phyloP scores from a whole-genome alignment of 1,139 yeast species.

The Saccharomyces hybrid region DNA sequence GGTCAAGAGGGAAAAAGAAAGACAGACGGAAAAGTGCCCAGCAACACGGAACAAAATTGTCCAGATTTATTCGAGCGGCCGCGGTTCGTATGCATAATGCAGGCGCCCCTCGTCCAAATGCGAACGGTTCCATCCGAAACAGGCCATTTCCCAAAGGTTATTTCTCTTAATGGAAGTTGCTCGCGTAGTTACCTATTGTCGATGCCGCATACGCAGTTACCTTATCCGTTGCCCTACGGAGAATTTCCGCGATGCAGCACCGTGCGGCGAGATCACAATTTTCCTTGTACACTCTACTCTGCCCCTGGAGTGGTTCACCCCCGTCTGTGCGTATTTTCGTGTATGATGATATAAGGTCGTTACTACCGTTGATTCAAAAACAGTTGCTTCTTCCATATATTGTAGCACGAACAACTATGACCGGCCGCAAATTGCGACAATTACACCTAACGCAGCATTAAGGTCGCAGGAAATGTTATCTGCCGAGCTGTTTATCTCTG shows the following conservation, averaged over 20 bases:
- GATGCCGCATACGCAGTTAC: not conserved
- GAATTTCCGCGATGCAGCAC: not conserved
- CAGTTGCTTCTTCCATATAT: not conserved
- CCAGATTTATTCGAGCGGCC: not conserved
- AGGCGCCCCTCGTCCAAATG: not conserved
- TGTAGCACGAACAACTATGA: not conserved
- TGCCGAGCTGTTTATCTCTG: not conserved
- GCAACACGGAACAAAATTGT: not conserved
- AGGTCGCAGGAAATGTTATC: not conserved
- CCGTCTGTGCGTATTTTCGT: not conserved
- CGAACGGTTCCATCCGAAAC: not conserved
- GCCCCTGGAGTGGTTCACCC: not conserved
- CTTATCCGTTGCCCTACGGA: not conserved
- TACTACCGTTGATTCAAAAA: not conserved
- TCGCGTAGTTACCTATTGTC: not conserved
- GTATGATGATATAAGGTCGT: not conserved
- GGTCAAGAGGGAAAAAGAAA: not conserved
- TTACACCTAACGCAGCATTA: not conserved
- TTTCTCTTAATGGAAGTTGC: not conserved
- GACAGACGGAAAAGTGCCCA: constrained; percentile 1
- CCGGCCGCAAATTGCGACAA: not conserved
- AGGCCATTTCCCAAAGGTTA: not conserved
- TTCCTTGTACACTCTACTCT: not conserved
- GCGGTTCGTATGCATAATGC: not conserved
- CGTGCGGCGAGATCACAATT: not conserved